Conservation (phyloP, 768 basidiomycete genomes). For the Pisolithus marmoratus region DNA sequence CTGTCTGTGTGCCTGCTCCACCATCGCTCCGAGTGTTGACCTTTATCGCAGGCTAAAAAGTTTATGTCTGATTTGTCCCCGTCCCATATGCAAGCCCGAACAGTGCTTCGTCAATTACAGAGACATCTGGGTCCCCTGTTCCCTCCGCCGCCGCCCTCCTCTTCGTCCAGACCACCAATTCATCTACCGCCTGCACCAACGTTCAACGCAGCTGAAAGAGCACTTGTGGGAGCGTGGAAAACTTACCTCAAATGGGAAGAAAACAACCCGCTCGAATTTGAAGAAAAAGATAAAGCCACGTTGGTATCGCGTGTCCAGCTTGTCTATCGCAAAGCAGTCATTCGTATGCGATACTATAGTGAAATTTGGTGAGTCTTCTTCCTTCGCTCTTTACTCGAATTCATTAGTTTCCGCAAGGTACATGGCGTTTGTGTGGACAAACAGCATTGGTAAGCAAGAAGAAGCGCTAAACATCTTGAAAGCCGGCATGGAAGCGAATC, state of each 20-base stretch:
- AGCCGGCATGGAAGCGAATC: constrained; percentile 84
- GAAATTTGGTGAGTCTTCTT: constrained; percentile 74
- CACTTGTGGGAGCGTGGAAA: constrained; percentile 83
- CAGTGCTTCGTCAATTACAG: constrained; percentile 77
- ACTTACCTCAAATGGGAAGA: constrained; percentile 94
- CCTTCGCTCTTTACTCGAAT: background rate
- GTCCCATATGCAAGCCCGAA: constrained; percentile 91
- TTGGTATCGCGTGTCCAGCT: constrained; percentile 69
- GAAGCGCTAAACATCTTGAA: constrained; percentile 79
- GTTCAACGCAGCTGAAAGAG: constrained; percentile 67
- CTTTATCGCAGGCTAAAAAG: constrained; percentile 70
- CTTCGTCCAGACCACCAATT: constrained; percentile 36
- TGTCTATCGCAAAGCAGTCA: constrained; percentile 84
- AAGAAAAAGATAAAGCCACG: constrained; percentile 68
- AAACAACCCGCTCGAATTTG: constrained; percentile 87
- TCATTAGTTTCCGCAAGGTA: constrained; percentile 48
- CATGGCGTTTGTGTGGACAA: constrained; percentile 85
- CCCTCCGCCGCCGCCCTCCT: constrained; percentile 41
- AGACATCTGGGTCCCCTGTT: constrained; percentile 62
- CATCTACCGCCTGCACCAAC: constrained; percentile 67
- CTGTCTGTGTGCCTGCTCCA: constrained; percentile 36
- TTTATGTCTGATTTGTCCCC: constrained; percentile 92
- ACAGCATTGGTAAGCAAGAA: constrained; percentile 66
- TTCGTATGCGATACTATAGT: constrained; percentile 89
- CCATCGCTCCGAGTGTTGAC: constrained; percentile 8